Percentiles rank a stretch among this genome's conserved stretches.
phyloP scores from a whole-genome alignment of 371 early-diverging fungal genomes.

The Actinomucor elegans region DNA sequence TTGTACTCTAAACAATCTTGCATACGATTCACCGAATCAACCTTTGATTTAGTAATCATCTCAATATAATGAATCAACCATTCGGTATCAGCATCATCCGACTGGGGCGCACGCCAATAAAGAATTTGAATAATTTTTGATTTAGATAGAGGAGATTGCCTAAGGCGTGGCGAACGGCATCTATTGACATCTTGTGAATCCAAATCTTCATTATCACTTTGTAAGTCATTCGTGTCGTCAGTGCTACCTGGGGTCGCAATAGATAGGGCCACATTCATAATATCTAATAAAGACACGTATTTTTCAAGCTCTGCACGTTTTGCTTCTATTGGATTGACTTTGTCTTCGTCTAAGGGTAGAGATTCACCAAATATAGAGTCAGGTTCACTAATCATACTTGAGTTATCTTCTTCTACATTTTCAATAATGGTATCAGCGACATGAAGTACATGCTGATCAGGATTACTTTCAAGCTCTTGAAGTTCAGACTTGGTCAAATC shows the following conservation, averaged over 20 bases:
- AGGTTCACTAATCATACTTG: neutral
- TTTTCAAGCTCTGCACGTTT: conserved; percentile 27
- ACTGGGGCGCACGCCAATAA: conserved; percentile 54
- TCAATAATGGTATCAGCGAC: neutral
- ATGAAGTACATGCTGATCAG: neutral
- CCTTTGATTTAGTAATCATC: conserved; percentile 29
- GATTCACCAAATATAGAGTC: conserved; percentile 16
- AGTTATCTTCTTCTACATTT: neutral
- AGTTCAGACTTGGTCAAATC: conserved; percentile 37
- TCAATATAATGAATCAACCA: conserved; percentile 39
- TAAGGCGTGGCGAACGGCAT: neutral
- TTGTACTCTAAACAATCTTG: conserved; percentile 49
- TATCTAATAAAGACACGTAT: conserved; percentile 20
- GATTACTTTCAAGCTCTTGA: conserved; percentile 6
- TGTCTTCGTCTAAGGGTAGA: conserved; percentile 20
- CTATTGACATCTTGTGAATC: neutral
- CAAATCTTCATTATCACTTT: neutral
- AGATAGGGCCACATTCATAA: conserved; percentile 36
- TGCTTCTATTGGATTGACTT: conserved; percentile 13
- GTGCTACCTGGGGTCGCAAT: conserved; percentile 39
- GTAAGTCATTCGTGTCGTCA: neutral
- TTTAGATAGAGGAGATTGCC: conserved; percentile 15
- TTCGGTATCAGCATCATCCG: conserved; percentile 32
- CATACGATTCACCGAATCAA: conserved; percentile 47
- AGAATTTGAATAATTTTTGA: conserved; percentile 54